Percentiles rank a stretch among this genome's conserved stretches.
Conservation (phyloP, 495 filamentous ascomycete genomes). For the Aspergillus taichungensis region DNA sequence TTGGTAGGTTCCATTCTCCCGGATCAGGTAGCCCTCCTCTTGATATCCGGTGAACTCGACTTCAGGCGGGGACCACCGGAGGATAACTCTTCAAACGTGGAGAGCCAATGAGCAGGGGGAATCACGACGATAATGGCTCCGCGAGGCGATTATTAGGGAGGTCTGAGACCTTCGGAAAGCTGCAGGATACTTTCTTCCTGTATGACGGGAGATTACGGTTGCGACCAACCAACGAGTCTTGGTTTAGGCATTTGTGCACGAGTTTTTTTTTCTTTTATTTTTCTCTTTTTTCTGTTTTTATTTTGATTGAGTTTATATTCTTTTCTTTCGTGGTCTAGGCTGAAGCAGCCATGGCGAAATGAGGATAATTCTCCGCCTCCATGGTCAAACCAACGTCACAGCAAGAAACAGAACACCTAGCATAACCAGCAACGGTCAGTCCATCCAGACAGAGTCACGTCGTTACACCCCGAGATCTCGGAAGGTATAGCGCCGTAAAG, state of each 20-base stretch:
- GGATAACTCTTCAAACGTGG: conserved; percentile 11
- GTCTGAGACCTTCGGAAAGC: conserved; percentile 30
- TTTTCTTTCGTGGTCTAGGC: too few relatives aligned
- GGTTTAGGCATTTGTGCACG: neutral
- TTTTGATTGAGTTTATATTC: too few relatives aligned
- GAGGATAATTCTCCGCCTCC: too few relatives aligned
- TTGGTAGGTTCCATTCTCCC: neutral
- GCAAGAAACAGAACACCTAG: too few relatives aligned
- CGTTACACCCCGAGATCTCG: conserved; percentile 3
- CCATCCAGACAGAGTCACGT: neutral
- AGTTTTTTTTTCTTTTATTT: too few relatives aligned
- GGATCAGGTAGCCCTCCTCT: neutral
- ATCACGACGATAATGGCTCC: conserved; percentile 10
- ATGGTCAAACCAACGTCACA: too few relatives aligned
- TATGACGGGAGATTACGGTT: conserved; percentile 24
- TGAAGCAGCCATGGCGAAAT: too few relatives aligned
- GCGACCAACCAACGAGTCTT: conserved; percentile 16
- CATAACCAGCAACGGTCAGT: too few relatives aligned
- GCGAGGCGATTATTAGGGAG: conserved; percentile 24
- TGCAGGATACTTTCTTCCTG: conserved; percentile 27
- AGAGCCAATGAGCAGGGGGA: conserved; percentile 11
- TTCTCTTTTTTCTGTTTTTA: too few relatives aligned
- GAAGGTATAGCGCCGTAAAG: neutral
- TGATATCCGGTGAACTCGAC: conserved; percentile 13
- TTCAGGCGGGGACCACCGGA: conserved; percentile 15